Conservation (phyloP, 2,329 filamentous ascomycete genomes). For the Pestalotiopsis sp. region DNA sequence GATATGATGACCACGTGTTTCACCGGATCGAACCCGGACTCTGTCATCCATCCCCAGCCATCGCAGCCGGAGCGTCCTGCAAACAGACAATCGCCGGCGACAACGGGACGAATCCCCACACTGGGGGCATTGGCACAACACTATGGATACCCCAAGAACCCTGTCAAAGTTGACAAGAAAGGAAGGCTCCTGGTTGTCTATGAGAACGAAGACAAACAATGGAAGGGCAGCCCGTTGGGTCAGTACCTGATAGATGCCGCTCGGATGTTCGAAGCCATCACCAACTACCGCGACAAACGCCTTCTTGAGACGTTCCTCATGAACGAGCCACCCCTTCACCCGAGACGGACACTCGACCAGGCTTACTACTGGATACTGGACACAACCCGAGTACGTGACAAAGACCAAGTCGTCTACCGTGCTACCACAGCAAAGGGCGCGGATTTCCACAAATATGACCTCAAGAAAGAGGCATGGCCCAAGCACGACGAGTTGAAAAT, state of each 20-base stretch:
- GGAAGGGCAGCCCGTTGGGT: neutral
- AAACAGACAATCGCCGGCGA: no score
- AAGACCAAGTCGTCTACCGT: constrained; percentile 46
- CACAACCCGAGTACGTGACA: constrained; percentile 41
- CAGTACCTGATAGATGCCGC: constrained; percentile 10
- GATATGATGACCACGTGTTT: no score
- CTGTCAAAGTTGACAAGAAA: no score
- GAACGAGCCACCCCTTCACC: constrained; percentile 39
- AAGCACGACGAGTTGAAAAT: constrained; percentile 15
- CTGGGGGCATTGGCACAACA: no score
- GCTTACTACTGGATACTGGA: constrained; percentile 44
- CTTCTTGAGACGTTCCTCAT: constrained; percentile 37
- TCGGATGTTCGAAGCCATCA: constrained; percentile 36
- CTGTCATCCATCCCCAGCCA: no score
- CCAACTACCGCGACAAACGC: constrained; percentile 35
- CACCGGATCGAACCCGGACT: no score
- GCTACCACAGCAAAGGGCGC: constrained; percentile 29
- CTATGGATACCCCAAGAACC: no score
- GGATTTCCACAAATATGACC: constrained; percentile 25
- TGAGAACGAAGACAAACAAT: no score
- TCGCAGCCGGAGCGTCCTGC: no score
- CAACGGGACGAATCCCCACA: no score
- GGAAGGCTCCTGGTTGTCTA: no score
- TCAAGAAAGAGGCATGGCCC: neutral
- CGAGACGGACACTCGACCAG: constrained; percentile 49